Conservation (phyloP, 345 rosid genomes). For the Gynandropsis gynandra region DNA sequence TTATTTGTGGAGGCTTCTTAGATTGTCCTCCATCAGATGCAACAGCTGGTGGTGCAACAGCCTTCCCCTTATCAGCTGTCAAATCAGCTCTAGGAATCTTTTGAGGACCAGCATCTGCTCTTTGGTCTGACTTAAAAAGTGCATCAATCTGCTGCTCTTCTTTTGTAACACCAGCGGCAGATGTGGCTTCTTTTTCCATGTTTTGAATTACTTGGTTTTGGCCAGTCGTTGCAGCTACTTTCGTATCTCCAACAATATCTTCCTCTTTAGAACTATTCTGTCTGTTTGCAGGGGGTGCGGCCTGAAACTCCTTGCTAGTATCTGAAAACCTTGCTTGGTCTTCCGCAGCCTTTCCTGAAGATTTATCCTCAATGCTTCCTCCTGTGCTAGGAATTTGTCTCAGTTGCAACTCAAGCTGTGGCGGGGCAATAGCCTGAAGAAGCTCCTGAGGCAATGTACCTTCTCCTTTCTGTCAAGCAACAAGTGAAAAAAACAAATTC, state of each 20-base stretch:
- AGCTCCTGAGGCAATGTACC: slow-evolving; percentile 90
- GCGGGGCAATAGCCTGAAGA: slow-evolving; percentile 84
- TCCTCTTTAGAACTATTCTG: slow-evolving; percentile 51
- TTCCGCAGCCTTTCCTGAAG: slow-evolving; percentile 51
- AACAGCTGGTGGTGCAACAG: slow-evolving; percentile 44
- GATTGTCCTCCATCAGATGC: slow-evolving; percentile 58
- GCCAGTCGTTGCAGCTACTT: no score
- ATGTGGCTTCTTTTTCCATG: slow-evolving; percentile 42
- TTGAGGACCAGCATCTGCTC: slow-evolving; percentile 50
- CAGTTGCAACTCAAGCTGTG: slow-evolving; percentile 70
- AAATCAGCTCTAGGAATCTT: slow-evolving; percentile 54
- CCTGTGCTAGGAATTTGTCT: slow-evolving; percentile 41
- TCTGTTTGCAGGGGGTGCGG: slow-evolving; percentile 38
- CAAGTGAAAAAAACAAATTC: slow-evolving; percentile 19
- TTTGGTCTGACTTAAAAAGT: slow-evolving; percentile 60
- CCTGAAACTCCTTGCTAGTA: slow-evolving; percentile 45
- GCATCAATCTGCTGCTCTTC: slow-evolving; percentile 67
- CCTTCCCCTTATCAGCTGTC: slow-evolving; percentile 65
- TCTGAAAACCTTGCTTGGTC: slow-evolving; percentile 54
- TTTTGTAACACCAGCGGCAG: slow-evolving; percentile 41
- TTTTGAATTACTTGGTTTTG: slow-evolving; percentile 39
- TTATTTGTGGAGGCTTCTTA: slow-evolving; percentile 59
- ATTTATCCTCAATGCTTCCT: slow-evolving; percentile 51
- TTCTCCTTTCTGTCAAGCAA: slow-evolving; percentile 81
- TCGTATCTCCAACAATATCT: slow-evolving; percentile 47